Conservation (phyloP, 352 stramenopile species). For the Globisporangium lucens region DNA sequence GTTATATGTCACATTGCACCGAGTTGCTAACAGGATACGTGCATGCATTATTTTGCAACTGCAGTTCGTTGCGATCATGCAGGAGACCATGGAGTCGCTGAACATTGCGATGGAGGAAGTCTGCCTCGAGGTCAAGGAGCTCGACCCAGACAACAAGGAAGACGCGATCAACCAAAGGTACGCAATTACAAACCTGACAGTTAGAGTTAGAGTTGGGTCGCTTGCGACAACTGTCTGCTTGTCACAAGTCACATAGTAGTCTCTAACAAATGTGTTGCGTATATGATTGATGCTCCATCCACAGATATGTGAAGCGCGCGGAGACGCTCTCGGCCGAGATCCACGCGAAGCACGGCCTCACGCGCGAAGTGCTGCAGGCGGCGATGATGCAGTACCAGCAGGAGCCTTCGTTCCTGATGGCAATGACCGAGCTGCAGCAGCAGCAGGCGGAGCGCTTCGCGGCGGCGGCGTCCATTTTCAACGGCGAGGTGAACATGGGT, state of each 20-base stretch:
- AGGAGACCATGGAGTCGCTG: slow-evolving; percentile 88
- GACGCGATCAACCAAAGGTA: slow-evolving; percentile 84
- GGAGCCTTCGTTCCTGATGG: slow-evolving; percentile 82
- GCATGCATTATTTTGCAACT: not conserved
- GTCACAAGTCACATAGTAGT: not conserved
- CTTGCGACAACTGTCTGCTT: not conserved
- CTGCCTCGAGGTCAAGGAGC: slow-evolving; percentile 85
- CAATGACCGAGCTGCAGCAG: slow-evolving; percentile 87
- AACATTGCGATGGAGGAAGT: slow-evolving; percentile 89
- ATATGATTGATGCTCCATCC: not conserved
- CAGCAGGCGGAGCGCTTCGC: slow-evolving; percentile 84
- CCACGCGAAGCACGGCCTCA: slow-evolving; percentile 85
- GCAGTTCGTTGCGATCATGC: slow-evolving; percentile 87
- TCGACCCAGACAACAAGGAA: slow-evolving; percentile 88
- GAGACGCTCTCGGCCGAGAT: slow-evolving; percentile 83
- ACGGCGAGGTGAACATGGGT: slow-evolving; percentile 89
- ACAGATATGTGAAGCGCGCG: slow-evolving; percentile 83
- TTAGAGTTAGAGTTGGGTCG: not conserved
- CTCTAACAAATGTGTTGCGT: slow-evolving; percentile 3
- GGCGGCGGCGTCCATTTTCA: slow-evolving; percentile 79
- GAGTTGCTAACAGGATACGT: not conserved
- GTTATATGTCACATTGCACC: not conserved
- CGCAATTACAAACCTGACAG: not conserved
- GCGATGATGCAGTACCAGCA: slow-evolving; percentile 93
- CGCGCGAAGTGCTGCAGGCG: slow-evolving; percentile 81